Percentiles rank a stretch among this genome's conserved stretches.
Conservation (phyloP, 805 yeast genomes). For the Ogataea thermomethanolica region DNA sequence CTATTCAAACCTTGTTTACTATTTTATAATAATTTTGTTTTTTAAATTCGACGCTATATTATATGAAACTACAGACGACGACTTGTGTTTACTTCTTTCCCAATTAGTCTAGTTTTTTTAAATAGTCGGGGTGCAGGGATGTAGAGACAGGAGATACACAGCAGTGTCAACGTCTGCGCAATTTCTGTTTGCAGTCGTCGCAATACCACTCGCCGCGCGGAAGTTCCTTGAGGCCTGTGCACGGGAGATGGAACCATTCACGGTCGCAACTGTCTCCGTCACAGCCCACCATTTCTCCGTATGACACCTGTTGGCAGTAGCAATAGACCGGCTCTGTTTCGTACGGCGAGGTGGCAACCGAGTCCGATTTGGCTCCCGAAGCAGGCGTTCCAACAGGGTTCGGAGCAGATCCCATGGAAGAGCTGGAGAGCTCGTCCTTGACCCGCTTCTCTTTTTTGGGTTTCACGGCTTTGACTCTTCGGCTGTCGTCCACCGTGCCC, state of each 20-base stretch:
- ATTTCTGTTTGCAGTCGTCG: slow-evolving; percentile 50
- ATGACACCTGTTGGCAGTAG: slow-evolving; percentile 94
- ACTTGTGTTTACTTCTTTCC: slow-evolving; percentile 19
- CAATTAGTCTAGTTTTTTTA: background rate
- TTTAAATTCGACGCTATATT: slow-evolving; percentile 10
- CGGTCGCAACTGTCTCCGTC: slow-evolving; percentile 89
- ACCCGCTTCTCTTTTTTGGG: slow-evolving; percentile 20
- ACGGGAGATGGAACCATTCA: slow-evolving; percentile 96
- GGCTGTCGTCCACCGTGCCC: slow-evolving; percentile 6
- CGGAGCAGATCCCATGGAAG: slow-evolving; percentile 8
- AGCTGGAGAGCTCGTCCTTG: slow-evolving; percentile 7
- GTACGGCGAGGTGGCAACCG: slow-evolving; percentile 15
- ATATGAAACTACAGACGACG: slow-evolving; percentile 15
- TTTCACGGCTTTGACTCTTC: slow-evolving; percentile 16
- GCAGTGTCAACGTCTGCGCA: slow-evolving; percentile 5
- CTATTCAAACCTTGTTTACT: slow-evolving; percentile 4
- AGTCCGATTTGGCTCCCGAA: slow-evolving; percentile 10
- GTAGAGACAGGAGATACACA: too few species aligned
- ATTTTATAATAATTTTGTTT: slow-evolving; percentile 6
- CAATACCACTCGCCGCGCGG: slow-evolving; percentile 88
- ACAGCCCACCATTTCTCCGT: slow-evolving; percentile 99
- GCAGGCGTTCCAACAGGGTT: slow-evolving; percentile 8
- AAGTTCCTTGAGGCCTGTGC: slow-evolving; percentile 80
- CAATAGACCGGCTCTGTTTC: slow-evolving; percentile 80
- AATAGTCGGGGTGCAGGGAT: too few species aligned